Conservation (phyloP, 179 eudicot species). For the Beta corolliflora region DNA sequence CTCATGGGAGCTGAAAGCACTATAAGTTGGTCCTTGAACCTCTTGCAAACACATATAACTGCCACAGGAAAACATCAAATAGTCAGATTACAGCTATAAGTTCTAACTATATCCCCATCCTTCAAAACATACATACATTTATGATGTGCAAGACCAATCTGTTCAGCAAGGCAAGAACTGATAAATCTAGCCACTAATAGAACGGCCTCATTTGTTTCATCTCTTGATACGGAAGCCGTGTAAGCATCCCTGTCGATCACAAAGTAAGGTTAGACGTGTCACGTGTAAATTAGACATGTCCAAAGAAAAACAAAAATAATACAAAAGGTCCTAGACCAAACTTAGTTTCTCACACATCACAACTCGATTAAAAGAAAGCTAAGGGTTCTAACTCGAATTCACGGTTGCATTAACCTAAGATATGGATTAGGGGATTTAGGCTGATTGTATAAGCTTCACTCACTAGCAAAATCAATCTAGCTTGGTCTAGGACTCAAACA, state of each 20-base stretch:
- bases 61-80: constrained; percentile 31
- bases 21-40: constrained; percentile 75
- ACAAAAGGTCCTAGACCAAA: background rate
- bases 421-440: too few relatives aligned
- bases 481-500: too few relatives aligned
- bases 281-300: background rate
- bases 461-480: too few relatives aligned
- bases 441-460: too few relatives aligned
- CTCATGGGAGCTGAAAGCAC: constrained; percentile 67
- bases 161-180: constrained; percentile 56
- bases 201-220: constrained; percentile 51
- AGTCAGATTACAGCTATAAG: constrained; percentile 10
- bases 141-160: constrained; percentile 80
- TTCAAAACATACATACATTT: constrained; percentile 53
- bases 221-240: constrained; percentile 47
- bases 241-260: constrained; percentile 66
- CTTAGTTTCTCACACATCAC: too few relatives aligned
- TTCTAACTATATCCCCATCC: background rate
- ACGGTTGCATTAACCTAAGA: too few relatives aligned
- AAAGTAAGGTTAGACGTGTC: background rate
- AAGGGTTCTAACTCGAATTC: too few relatives aligned
- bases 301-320: background rate
- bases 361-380: too few relatives aligned
- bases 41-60: constrained; percentile 77
- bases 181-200: constrained; percentile 58